Percentiles rank a stretch among this genome's conserved stretches.
These are phyloP conservation scores for Posidonia australis DNA, from an alignment of 106 monocot genomes.

Conservation along the genomic window DNA sequence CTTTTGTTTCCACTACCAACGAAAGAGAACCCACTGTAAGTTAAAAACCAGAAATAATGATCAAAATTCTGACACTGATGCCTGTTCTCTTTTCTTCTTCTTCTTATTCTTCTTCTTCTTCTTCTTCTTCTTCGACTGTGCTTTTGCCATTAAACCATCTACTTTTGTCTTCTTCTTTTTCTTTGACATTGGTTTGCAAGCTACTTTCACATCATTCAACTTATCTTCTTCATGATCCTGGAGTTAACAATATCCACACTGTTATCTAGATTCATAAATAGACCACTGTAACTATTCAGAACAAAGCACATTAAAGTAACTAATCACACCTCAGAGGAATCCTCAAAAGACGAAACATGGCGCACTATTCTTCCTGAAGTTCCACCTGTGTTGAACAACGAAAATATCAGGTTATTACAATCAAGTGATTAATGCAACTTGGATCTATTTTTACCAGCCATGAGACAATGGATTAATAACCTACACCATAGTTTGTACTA, in stretches of 20 bases:
- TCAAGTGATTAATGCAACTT: no score
- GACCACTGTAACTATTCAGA: neutral
- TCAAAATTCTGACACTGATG: neutral
- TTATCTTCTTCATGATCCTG: neutral
- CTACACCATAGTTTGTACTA: neutral
- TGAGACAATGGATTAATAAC: neutral
- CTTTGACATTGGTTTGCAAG: neutral
- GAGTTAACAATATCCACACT: neutral
- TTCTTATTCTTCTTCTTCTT: no score
- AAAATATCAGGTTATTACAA: neutral
- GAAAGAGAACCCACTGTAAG: neutral
- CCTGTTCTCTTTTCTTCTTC: neutral
- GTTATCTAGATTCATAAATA: neutral
- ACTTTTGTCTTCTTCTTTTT: conserved; percentile 2
- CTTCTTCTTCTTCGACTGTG: neutral
- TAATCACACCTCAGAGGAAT: conserved; percentile 10
- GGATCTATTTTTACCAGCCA: neutral
- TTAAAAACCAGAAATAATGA: neutral
- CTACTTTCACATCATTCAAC: neutral
- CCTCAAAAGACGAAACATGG: conserved; percentile 19
- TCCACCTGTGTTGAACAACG: conserved; percentile 5
- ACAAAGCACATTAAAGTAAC: neutral
- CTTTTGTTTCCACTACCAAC: neutral
- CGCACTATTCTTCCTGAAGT: conserved; percentile 15
- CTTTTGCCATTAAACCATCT: no score